Percentiles rank a stretch among this genome's conserved stretches.
phyloP scores from a whole-genome alignment of 257 asterid genomes.

The Nicotiana tomentosiformis region DNA sequence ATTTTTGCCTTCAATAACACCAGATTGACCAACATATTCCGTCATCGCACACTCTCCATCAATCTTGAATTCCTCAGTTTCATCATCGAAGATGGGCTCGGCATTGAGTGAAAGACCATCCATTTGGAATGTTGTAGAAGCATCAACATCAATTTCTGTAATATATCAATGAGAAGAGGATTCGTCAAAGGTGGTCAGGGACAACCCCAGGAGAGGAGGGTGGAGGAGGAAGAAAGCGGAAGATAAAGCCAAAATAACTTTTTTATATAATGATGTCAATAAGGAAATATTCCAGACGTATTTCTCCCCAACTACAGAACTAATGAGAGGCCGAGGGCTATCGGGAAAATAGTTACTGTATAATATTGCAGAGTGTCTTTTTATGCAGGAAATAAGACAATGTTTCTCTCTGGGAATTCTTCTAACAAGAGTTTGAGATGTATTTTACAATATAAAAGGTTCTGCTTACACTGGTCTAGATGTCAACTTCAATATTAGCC shows the following conservation, averaged over 20 bases:
- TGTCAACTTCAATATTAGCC: neutral
- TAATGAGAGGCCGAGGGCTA: neutral
- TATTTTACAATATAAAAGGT: neutral
- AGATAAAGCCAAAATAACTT: neutral
- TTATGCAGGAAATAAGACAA: neutral
- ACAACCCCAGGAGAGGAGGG: neutral
- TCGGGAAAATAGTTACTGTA: neutral
- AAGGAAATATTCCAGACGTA: neutral
- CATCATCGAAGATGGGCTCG: constrained; percentile 41
- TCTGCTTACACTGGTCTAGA: neutral
- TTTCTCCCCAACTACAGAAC: neutral
- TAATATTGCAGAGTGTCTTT: neutral
- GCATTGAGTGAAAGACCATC: constrained; percentile 39
- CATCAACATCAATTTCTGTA: neutral
- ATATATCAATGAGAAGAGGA: neutral
- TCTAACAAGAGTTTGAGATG: neutral
- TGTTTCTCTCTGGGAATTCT: neutral
- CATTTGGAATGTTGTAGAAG: constrained; percentile 18
- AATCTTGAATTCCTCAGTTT: constrained; percentile 37
- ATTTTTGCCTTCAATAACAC: constrained; percentile 41
- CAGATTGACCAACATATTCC: constrained; percentile 38
- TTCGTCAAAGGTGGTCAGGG: neutral
- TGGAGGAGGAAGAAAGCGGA: neutral
- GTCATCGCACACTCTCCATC: constrained; percentile 53
- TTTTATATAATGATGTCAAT: neutral